Base-by-base conservation (phyloP, 2,329 filamentous ascomycete species). In the Trichoderma guizhouense region DNA sequence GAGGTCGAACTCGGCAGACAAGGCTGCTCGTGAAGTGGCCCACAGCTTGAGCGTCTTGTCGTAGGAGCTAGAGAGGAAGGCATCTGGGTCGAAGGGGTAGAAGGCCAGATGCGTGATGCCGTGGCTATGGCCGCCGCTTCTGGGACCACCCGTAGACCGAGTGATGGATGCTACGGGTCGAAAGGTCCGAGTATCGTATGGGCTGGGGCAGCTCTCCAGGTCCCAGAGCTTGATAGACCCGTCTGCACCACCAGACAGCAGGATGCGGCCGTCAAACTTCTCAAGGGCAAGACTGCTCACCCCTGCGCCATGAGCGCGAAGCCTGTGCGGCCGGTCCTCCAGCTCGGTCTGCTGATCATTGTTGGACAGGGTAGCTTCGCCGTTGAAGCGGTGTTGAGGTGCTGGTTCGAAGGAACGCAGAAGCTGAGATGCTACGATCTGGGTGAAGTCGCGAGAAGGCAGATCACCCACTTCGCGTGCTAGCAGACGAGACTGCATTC, bases 171-270 rank as follows among this genome's bases (percentile, higher is more conserved):
- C 86, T 24, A 86, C 79, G 2, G 92, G 88, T 7, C 82, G 85
- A 76, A 87, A 91, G 21, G 79, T 86, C 77, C 85, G 86, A 43
- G 80, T 80, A 73, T 73, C 79, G 74, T 82, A 83, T 7, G 83
- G 81, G 73, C 84, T 84, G 14, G 79, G 79, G 75, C 85, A 84
- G 64, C 87, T 83, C 77, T 97, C 92, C 7, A 98, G 87, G 81
- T 98, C 91, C 95, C 95, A 98, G 60, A 98, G 83, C 75, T 91
- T 92, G 77, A 98, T 89, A 1, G 92, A 92, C 11, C 92, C 93
- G 78, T 97, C 94, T 5, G 93, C 91, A 34, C 95, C 94, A 5
- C 93, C 95, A 0, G 95, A 97, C 2, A 97, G 82, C 74, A 98
- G 86, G 75, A 93, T 92, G 76, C 79, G 79, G 3, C 93, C 93